Evolutionary conservation across 495 filamentous ascomycete species (phyloP).

Genomic region (Penicillium lividum): DNA sequence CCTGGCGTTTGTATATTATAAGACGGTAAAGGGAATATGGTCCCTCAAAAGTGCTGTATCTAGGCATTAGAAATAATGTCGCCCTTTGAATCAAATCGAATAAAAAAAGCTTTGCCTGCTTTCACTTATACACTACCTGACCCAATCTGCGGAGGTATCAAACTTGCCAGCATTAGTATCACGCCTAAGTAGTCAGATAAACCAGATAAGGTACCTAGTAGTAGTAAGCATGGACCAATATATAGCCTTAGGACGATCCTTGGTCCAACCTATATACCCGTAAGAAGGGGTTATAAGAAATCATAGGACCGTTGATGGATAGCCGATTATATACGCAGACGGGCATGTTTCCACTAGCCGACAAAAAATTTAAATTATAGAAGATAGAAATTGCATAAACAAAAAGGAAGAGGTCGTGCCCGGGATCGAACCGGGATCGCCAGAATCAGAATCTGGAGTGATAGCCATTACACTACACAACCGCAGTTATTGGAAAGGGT

Average conservation of each 20-base stretch:
- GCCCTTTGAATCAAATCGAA: not conserved
- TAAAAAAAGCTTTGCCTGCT: not conserved
- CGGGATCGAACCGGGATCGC: constrained; percentile 43
- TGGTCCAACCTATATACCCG: no score
- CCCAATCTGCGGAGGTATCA: no score
- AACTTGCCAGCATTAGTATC: not conserved
- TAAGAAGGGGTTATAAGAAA: no score
- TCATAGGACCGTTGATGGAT: no score
- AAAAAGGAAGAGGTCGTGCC: constrained; percentile 32
- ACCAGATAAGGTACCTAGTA: no score
- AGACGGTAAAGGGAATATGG: constrained; percentile 14
- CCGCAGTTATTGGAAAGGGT: not conserved
- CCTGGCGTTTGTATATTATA: constrained; percentile 42
- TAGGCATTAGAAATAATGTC: constrained; percentile 14
- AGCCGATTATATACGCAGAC: no score
- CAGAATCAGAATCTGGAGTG: constrained; percentile 8
- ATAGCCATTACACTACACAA: constrained; percentile 9
- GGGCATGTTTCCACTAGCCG: no score
- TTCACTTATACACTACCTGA: not conserved
- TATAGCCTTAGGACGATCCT: no score
- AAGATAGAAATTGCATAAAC: no score
- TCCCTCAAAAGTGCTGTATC: constrained; percentile 18
- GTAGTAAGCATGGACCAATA: no score
- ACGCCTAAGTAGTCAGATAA: no score
- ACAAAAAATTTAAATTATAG: no score